These are phyloP conservation scores for thale cress (Arabidopsis thaliana) DNA, from an alignment of 345 rosid species.

Conservation along the genomic window TAIR10.1 NC_003074.8:3518501-3519000, in stretches of 20 bases:
- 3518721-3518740: slow-evolving; percentile 61
- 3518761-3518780: slow-evolving; percentile 50
- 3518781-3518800: slow-evolving; percentile 46
- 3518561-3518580: background rate
- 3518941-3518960: slow-evolving; percentile 57
- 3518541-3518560: background rate
- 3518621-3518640: slow-evolving; percentile 4
- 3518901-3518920: slow-evolving; percentile 55
- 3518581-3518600: background rate
- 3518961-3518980: slow-evolving; percentile 53
- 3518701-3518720: slow-evolving; percentile 64
- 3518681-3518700: slow-evolving; percentile 75
- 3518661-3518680: slow-evolving; percentile 58
- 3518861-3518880: slow-evolving; percentile 68
- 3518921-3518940: slow-evolving; percentile 36
- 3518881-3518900: slow-evolving; percentile 55
- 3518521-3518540: background rate
- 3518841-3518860: slow-evolving; percentile 1
- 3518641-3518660: slow-evolving; percentile 15
- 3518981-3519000: slow-evolving; percentile 36
- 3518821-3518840: background rate
- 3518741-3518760: slow-evolving; percentile 47
- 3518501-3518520: background rate
- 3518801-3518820: slow-evolving; percentile 21
- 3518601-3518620: slow-evolving; percentile 15